Evolutionary conservation across 108 stramenopile species (phyloP), one percentile per base, ranked within the genome.

Genomic region (Nitzschia sp.): DNA sequence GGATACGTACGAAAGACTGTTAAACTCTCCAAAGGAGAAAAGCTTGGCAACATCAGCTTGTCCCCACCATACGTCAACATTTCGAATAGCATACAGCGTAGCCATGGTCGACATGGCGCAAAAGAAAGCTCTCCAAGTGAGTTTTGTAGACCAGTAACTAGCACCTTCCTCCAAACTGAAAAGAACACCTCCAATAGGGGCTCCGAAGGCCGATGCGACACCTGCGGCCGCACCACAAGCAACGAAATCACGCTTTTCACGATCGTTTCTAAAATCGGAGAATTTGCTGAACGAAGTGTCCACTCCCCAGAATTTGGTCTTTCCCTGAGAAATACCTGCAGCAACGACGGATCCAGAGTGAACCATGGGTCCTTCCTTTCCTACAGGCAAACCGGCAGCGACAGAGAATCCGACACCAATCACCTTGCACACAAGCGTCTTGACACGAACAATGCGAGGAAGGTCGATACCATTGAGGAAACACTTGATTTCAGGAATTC

Each of bases 331-430:
- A 37, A 94, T 83, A n/a, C 78, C 83, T 17, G 91, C 91, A 3
- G 88, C 92, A 40, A 93, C 88, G 25, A 93, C 91, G 21, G 86
- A 55, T 12, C 92, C 92, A 65, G 72, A 75, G 65, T 90, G 92
- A 24, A 97, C 89, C 97, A 97, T 96, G 17, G 94, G 97, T 3
- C 97, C 98, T 76, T 99, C 98, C 75, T 97, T 98, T 57, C 98
- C 98, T 15, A 96, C 94, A 0, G 97, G 97, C 40, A 99, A 76
- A 8, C 96, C 96, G 15, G 87, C 91, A 7, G 92, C 88, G 10
- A 97, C 97, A 19, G 89, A 80, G 57, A 98, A 97, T 15, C 93
- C 86, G 3, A 98, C 95, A 53, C 98, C 97, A 10, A 96, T 53
- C 10, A 95, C 94, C 76, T 97, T 97, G 57, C 94, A 94, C 22